phyloP scores from a whole-genome alignment of 2,329 filamentous ascomycete species.

The Penicillium sp. region DNA sequence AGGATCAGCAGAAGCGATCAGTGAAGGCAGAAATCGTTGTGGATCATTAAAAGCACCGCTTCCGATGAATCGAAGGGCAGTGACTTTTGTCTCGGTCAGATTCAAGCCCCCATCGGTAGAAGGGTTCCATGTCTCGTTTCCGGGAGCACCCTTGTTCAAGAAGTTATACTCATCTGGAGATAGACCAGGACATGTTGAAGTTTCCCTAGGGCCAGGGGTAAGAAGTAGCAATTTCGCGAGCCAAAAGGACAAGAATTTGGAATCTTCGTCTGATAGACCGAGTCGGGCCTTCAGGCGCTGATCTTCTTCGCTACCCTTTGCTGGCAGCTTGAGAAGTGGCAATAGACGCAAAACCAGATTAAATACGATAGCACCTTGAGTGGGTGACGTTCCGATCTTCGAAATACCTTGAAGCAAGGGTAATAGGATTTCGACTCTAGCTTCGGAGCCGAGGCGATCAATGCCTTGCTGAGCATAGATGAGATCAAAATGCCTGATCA shows the following conservation, averaged over 20 bases:
- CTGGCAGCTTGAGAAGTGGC: slow-evolving; percentile 64
- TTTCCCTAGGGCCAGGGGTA: slow-evolving; percentile 46
- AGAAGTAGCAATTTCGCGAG: slow-evolving; percentile 76
- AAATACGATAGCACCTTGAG: slow-evolving; percentile 67
- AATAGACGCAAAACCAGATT: slow-evolving; percentile 78
- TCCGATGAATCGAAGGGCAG: slow-evolving; percentile 68
- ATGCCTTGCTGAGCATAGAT: slow-evolving; percentile 85
- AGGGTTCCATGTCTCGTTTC: slow-evolving; percentile 60
- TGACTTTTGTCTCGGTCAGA: slow-evolving; percentile 67
- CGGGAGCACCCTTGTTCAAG: slow-evolving; percentile 57
- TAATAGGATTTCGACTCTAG: slow-evolving; percentile 71
- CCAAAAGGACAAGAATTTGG: slow-evolving; percentile 69
- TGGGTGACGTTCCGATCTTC: slow-evolving; percentile 54
- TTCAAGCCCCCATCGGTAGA: slow-evolving; percentile 60
- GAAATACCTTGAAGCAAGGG: slow-evolving; percentile 65
- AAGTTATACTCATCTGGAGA: slow-evolving; percentile 66
- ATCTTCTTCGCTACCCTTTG: slow-evolving; percentile 77
- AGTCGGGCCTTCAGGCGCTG: slow-evolving; percentile 62
- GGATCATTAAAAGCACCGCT: slow-evolving; percentile 82
- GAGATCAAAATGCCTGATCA: slow-evolving; percentile 85
- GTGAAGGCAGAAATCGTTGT: slow-evolving; percentile 77
- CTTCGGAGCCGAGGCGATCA: slow-evolving; percentile 56
- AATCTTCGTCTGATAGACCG: slow-evolving; percentile 68
- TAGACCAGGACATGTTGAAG: slow-evolving; percentile 58
- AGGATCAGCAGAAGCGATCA: slow-evolving; percentile 78